Percentiles rank a stretch among this genome's conserved stretches.
These are phyloP conservation scores for Thecaphora thlaspeos DNA, from an alignment of 1,284 basidiomycete species.

Conservation along the genomic window DNA sequence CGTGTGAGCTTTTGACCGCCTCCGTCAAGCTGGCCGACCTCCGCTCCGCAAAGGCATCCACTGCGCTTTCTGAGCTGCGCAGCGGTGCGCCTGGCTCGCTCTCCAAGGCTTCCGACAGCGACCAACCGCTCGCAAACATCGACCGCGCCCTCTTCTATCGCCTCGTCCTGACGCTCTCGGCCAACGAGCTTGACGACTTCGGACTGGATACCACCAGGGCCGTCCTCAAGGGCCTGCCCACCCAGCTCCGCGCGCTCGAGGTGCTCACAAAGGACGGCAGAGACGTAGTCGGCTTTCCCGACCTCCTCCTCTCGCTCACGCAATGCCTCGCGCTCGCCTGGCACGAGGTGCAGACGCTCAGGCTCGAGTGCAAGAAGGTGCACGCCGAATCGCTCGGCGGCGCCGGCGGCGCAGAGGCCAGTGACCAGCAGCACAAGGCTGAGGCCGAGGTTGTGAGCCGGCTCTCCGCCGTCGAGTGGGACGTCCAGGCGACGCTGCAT, in stretches of 20 bases:
- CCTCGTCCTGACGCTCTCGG: conserved; percentile 38
- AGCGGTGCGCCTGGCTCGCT: conserved; percentile 47
- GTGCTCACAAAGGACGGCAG: conserved; percentile 51
- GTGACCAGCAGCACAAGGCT: conserved; percentile 6
- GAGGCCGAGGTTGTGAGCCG: conserved; percentile 3
- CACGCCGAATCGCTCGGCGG: conserved; percentile 9
- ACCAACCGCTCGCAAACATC: conserved; percentile 42
- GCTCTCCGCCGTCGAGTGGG: conserved; percentile 40
- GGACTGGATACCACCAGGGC: conserved; percentile 6
- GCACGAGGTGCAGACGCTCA: conserved; percentile 42
- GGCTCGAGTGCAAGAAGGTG: conserved; percentile 14
- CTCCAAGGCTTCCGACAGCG: conserved; percentile 40
- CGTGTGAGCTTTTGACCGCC: conserved; percentile 33
- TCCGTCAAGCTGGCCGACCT: conserved; percentile 39
- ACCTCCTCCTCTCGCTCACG: conserved; percentile 37
- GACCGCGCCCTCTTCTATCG: conserved; percentile 49
- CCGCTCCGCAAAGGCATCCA: conserved; percentile 30
- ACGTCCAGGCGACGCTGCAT: conserved; percentile 37
- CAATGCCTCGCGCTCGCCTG: conserved; percentile 42
- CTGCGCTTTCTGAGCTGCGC: conserved; percentile 36
- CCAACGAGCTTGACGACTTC: conserved; percentile 24
- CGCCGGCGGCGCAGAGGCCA: not conserved
- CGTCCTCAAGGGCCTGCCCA: conserved; percentile 26
- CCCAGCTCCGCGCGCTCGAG: conserved; percentile 45
- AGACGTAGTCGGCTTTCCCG: conserved; percentile 48